Conservation (phyloP, 1,139 yeast genomes). For the Debaryomycetaceae sp. region DNA sequence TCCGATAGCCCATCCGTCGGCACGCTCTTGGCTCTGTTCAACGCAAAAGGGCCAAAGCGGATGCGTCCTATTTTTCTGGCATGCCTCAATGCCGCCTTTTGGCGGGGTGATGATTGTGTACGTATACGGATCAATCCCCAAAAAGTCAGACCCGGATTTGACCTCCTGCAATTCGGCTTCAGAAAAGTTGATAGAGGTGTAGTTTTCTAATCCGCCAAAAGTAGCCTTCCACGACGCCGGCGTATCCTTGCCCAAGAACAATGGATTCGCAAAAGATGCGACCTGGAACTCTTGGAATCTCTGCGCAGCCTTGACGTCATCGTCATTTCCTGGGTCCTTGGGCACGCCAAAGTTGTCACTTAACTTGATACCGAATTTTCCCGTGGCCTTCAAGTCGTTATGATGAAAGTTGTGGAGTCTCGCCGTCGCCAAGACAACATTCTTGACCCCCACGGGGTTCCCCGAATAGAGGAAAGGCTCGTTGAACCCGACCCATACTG, state of each 20-base stretch:
- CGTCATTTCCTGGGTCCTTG: conserved; percentile 14
- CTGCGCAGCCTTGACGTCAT: conserved; percentile 21
- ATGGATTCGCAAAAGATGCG: conserved; percentile 26
- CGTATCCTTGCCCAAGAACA: conserved; percentile 27
- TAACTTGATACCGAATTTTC: conserved; percentile 21
- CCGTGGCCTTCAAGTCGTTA: conserved; percentile 21
- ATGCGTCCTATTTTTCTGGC: conserved; percentile 14
- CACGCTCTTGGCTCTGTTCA: conserved; percentile 12
- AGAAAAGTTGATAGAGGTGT: conserved; percentile 19
- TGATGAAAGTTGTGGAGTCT: conserved; percentile 24
- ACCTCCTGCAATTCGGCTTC: conserved; percentile 21
- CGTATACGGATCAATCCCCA: conserved; percentile 35
- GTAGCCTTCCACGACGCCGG: conserved; percentile 22
- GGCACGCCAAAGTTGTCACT: conserved; percentile 18
- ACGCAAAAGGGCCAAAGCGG: conserved; percentile 20
- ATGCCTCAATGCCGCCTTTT: conserved; percentile 16
- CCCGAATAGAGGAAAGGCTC: conserved; percentile 25
- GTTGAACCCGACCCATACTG: conserved; percentile 28
- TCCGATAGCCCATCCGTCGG: conserved; percentile 27
- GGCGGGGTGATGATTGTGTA: conserved; percentile 18
- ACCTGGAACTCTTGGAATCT: conserved; percentile 22
- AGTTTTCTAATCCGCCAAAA: conserved; percentile 14
- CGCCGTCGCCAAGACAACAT: conserved; percentile 26
- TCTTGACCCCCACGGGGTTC: conserved; percentile 19
- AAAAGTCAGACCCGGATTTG: conserved; percentile 24